Evolutionary conservation across 1,284 basidiomycete genomes (phyloP).

Genomic region (Ganoderma resinaceum): DNA sequence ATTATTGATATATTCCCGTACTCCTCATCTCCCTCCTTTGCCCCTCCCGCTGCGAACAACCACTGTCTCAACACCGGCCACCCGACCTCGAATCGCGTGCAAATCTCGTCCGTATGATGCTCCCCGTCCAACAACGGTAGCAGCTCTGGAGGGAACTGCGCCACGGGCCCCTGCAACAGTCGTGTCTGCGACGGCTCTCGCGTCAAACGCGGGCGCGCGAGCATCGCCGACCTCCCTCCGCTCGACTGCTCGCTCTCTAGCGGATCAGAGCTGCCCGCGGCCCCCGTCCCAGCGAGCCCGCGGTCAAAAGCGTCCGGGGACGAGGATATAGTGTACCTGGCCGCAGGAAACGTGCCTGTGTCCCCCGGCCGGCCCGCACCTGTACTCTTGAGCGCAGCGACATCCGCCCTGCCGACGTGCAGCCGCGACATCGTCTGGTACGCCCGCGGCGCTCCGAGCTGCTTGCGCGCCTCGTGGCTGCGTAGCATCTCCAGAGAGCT

Average conservation of each 20-base stretch:
- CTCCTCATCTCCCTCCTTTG: constrained; percentile 50
- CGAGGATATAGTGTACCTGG: constrained; percentile 27
- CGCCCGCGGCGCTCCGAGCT: constrained; percentile 23
- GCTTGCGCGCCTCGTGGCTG: constrained; percentile 29
- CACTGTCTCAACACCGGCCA: constrained; percentile 87
- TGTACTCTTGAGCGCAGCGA: constrained; percentile 8
- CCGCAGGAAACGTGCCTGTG: constrained; percentile 2
- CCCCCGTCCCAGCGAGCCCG: background rate
- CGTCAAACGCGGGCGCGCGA: constrained; percentile 52
- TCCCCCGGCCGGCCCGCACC: background rate
- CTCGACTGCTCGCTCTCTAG: constrained; percentile 39
- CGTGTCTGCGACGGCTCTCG: constrained; percentile 50
- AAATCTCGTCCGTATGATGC: constrained; percentile 92
- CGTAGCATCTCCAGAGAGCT: constrained; percentile 44
- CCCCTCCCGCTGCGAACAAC: constrained; percentile 71
- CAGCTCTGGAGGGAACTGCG: constrained; percentile 62
- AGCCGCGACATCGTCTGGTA: constrained; percentile 28
- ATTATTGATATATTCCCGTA: constrained; percentile 60
- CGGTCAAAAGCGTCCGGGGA: constrained; percentile 31
- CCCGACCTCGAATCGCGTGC: constrained; percentile 80
- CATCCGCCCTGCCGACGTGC: constrained; percentile 13
- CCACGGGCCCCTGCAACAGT: constrained; percentile 35
- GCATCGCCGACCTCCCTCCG: constrained; percentile 32
- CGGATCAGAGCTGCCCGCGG: constrained; percentile 28
- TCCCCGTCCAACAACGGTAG: constrained; percentile 80